phyloP scores from a whole-genome alignment of 2,329 filamentous ascomycete species.

The Fusarium brachygibbosum region DNA sequence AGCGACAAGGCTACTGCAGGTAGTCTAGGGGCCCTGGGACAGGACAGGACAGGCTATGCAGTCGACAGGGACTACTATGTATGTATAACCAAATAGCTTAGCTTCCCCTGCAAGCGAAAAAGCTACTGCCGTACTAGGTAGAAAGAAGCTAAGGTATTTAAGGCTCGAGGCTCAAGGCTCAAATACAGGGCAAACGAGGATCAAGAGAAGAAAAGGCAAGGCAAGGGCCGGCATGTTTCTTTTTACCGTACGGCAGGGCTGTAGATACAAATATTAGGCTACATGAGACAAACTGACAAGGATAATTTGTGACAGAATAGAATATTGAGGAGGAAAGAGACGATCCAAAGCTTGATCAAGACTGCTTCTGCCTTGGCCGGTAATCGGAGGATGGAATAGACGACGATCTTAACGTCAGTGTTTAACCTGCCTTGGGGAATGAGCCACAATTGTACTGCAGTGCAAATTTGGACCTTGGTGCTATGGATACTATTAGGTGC shows the following conservation, averaged over 20 bases:
- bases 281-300: constrained; percentile 2
- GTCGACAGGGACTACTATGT: constrained; percentile 26
- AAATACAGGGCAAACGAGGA: constrained; percentile 25
- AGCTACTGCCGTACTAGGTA: constrained; percentile 18
- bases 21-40: constrained; percentile 2
- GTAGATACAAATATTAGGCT: too few relatives aligned
- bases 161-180: constrained; percentile 33
- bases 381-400: background rate
- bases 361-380: constrained; percentile 8
- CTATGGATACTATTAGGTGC: background rate
- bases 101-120: constrained; percentile 23
- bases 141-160: constrained; percentile 30
- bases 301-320: constrained; percentile 22
- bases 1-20: constrained; percentile 19
- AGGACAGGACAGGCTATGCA: background rate
- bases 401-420: background rate
- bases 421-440: background rate
- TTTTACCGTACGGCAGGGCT: constrained; percentile 2
- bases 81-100: constrained; percentile 20
- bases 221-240: background rate
- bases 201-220: background rate
- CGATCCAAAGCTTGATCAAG: constrained; percentile 13
- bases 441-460: constrained; percentile 12
- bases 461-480: background rate
- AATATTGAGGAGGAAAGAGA: constrained; percentile 4